phyloP scores from a whole-genome alignment of 2,329 filamentous ascomycete genomes.

The Sphaerostilbella broomeana region DNA sequence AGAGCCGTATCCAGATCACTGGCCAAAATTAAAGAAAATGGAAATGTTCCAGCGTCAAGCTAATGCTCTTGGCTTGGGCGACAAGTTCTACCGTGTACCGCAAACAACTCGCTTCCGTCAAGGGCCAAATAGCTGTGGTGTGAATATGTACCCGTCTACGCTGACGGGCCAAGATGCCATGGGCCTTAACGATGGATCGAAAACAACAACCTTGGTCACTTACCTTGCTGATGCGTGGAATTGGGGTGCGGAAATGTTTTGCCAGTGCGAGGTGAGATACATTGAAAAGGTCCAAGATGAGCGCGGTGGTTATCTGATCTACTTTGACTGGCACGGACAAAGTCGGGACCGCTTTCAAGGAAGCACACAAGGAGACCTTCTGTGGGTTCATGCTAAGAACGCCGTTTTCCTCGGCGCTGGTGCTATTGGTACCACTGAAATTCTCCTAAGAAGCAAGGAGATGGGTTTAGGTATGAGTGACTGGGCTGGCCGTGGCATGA shows the following conservation, averaged over 20 bases:
- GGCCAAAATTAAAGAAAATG: slow-evolving; percentile 52
- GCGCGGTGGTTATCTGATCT: slow-evolving; percentile 53
- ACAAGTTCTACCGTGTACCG: slow-evolving; percentile 49
- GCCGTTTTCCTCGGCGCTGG: slow-evolving; percentile 62
- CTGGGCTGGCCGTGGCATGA: slow-evolving; percentile 52
- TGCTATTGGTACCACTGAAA: slow-evolving; percentile 58
- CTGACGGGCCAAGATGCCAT: slow-evolving; percentile 57
- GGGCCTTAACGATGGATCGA: slow-evolving; percentile 61
- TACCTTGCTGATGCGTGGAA: slow-evolving; percentile 66
- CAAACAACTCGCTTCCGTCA: slow-evolving; percentile 59
- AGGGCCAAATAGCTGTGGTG: slow-evolving; percentile 56
- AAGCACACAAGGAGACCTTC: slow-evolving; percentile 49
- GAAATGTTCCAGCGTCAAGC: slow-evolving; percentile 53
- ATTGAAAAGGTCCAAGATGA: slow-evolving; percentile 44
- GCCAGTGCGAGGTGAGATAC: slow-evolving; percentile 59
- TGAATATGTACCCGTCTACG: slow-evolving; percentile 54
- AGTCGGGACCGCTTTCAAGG: slow-evolving; percentile 48
- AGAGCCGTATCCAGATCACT: slow-evolving; percentile 49
- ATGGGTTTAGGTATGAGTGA: slow-evolving; percentile 53
- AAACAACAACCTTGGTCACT: slow-evolving; percentile 59
- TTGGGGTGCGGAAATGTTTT: slow-evolving; percentile 66
- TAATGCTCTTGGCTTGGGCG: slow-evolving; percentile 39
- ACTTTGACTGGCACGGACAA: slow-evolving; percentile 57
- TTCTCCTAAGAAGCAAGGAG: slow-evolving; percentile 53
- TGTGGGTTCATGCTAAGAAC: slow-evolving; percentile 61